Evolutionary conservation across 495 filamentous ascomycete genomes (phyloP).

Genomic region (Neurospora sp.): DNA sequence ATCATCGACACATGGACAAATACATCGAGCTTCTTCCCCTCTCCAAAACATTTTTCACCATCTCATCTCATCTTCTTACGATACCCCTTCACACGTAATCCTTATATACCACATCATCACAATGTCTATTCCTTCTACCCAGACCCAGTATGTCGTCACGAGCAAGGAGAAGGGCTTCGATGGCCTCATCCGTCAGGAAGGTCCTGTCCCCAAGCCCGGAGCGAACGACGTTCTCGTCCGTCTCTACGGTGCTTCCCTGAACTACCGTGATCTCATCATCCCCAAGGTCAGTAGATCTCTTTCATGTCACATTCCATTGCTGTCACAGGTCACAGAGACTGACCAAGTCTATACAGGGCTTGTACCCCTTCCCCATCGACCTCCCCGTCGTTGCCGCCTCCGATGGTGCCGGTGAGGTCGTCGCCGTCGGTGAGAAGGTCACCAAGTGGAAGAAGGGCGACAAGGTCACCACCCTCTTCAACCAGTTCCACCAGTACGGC

Average conservation of each 20-base stretch:
- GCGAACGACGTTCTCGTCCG: slow-evolving; percentile 70
- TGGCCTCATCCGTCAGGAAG: slow-evolving; percentile 42
- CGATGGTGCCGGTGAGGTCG: slow-evolving; percentile 69
- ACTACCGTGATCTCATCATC: slow-evolving; percentile 76
- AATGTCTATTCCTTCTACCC: slow-evolving; percentile 32
- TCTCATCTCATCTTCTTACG: background rate
- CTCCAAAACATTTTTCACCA: background rate
- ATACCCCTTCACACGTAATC: background rate
- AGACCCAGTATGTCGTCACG: slow-evolving; percentile 56
- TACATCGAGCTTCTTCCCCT: background rate
- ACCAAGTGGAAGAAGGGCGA: slow-evolving; percentile 60
- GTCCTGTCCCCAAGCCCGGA: slow-evolving; percentile 48
- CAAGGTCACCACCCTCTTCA: slow-evolving; percentile 67
- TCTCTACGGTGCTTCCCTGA: slow-evolving; percentile 64
- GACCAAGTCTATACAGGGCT: slow-evolving; percentile 33
- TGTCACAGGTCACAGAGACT: too few species aligned
- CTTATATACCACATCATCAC: background rate
- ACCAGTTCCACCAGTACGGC: slow-evolving; percentile 63
- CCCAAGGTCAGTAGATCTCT: slow-evolving; percentile 38
- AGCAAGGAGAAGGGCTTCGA: slow-evolving; percentile 49
- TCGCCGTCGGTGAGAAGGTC: slow-evolving; percentile 58
- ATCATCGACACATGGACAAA: background rate
- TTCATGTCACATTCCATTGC: background rate
- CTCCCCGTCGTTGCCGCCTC: slow-evolving; percentile 57
- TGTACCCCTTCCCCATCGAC: slow-evolving; percentile 53